Percentiles rank a stretch among this genome's conserved stretches.
Evolutionary conservation across 129 eudicot genomes (phyloP).

Genomic region (Escallonia rubra): DNA sequence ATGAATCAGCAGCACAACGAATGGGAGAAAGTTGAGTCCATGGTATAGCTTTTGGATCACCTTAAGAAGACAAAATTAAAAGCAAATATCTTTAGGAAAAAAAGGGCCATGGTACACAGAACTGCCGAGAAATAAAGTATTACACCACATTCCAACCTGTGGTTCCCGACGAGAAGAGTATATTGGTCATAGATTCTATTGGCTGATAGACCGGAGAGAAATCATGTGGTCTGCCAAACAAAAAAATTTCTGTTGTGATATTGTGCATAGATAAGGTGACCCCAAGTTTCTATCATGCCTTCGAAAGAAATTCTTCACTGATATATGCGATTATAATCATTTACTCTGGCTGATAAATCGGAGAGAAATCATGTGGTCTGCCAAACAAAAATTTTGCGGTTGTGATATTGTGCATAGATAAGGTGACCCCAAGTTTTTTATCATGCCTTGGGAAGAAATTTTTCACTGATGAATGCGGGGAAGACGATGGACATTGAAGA

Average conservation of each 20-base stretch:
- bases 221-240: slow-evolving; percentile 42
- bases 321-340: too few relatives aligned
- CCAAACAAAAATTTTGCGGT: slow-evolving; percentile 6
- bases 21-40: slow-evolving; percentile 94
- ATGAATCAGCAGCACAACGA: slow-evolving; percentile 68
- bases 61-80: slow-evolving; percentile 23
- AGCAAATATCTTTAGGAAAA: slow-evolving; percentile 1
- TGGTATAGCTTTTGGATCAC: slow-evolving; percentile 98
- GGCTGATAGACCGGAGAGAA: slow-evolving; percentile 62
- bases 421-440: too few relatives aligned
- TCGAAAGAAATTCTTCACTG: too few relatives aligned
- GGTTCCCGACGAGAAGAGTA: slow-evolving; percentile 96
- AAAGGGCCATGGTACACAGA: background rate
- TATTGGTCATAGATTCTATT: slow-evolving; percentile 54
- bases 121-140: background rate
- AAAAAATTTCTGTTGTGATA: background rate
- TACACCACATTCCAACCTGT: slow-evolving; percentile 48
- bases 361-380: slow-evolving; percentile 53
- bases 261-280: background rate
- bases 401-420: background rate
- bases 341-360: slow-evolving; percentile 67
- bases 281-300: too few relatives aligned
- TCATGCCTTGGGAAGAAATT: too few relatives aligned
- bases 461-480: too few relatives aligned
- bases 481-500: too few relatives aligned